Conservation (phyloP, 305 asterid species). For the Ilex paraguariensis region DNA sequence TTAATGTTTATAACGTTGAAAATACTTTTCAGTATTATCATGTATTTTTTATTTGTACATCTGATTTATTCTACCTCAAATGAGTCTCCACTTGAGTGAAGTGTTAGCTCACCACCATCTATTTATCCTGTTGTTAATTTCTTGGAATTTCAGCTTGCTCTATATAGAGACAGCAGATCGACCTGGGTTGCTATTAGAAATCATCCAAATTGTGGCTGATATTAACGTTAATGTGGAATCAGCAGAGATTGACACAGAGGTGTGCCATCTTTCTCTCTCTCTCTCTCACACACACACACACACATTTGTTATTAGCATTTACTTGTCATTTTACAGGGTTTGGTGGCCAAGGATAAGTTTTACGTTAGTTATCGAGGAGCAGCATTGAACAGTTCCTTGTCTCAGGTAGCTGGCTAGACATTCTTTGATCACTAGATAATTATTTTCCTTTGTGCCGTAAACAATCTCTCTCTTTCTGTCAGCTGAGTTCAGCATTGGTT, state of each 20-base stretch:
- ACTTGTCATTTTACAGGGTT: constrained; percentile 45
- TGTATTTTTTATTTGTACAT: no score
- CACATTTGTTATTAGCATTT: constrained; percentile 3
- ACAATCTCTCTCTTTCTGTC: no score
- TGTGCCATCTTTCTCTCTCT: constrained; percentile 19
- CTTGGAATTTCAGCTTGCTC: constrained; percentile 69
- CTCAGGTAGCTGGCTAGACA: constrained; percentile 53
- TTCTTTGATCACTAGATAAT: no score
- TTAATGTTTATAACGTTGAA: neutral
- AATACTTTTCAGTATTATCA: no score
- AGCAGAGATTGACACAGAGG: constrained; percentile 97
- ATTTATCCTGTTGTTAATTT: neutral
- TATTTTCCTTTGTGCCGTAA: no score
- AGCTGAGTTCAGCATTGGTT: no score
- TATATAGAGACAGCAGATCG: constrained; percentile 93
- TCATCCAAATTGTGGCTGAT: constrained; percentile 76
- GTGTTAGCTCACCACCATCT: neutral
- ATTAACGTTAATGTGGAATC: constrained; percentile 79
- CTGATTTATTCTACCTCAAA: neutral
- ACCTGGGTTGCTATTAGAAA: constrained; percentile 79
- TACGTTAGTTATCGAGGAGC: constrained; percentile 93
- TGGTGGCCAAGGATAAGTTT: constrained; percentile 91
- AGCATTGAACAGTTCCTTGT: constrained; percentile 79
- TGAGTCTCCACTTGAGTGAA: neutral
- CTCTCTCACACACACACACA: neutral